A percentile compares a stretch with the other conserved stretches of the same genome.
These are phyloP conservation scores for Zasmidium citrigriseum DNA, from an alignment of 2,329 filamentous ascomycete genomes.

Conservation along the genomic window DNA sequence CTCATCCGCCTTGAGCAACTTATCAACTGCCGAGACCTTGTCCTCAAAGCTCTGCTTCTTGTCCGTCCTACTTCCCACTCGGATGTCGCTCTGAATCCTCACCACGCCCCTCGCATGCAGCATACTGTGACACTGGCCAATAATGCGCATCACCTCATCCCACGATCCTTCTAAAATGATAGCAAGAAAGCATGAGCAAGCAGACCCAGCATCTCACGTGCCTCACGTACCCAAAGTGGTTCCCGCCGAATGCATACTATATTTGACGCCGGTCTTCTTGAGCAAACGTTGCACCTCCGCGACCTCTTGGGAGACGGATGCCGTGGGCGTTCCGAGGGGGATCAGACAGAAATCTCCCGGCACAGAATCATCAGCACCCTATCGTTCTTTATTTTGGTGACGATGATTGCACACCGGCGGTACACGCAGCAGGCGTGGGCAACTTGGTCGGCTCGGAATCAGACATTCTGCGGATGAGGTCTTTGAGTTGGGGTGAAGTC, in stretches of 20 bases:
- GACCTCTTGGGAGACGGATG: conserved; percentile 65
- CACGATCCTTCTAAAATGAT: conserved; percentile 81
- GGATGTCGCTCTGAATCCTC: conserved; percentile 85
- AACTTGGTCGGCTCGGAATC: conserved; percentile 30
- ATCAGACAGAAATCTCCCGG: conserved; percentile 80
- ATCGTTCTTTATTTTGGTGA: neutral
- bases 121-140: conserved; percentile 78
- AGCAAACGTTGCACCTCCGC: conserved; percentile 86
- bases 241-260: conserved; percentile 89
- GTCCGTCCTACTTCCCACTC: conserved; percentile 82
- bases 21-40: conserved; percentile 68
- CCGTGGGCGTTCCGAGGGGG: conserved; percentile 63
- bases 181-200: neutral
- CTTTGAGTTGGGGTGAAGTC: conserved; percentile 31
- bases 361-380: neutral
- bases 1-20: conserved; percentile 47
- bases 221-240: conserved; percentile 76
- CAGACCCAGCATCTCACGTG: too few species aligned
- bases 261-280: conserved; percentile 75
- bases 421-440: conserved; percentile 71
- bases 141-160: conserved; percentile 81
- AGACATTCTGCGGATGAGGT: conserved; percentile 32
- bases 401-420: conserved; percentile 50
- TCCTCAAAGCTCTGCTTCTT: conserved; percentile 80
- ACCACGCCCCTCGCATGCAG: conserved; percentile 76